Evolutionary conservation across 495 filamentous ascomycete genomes (phyloP).

Genomic region (Penicillium coprophilum): DNA sequence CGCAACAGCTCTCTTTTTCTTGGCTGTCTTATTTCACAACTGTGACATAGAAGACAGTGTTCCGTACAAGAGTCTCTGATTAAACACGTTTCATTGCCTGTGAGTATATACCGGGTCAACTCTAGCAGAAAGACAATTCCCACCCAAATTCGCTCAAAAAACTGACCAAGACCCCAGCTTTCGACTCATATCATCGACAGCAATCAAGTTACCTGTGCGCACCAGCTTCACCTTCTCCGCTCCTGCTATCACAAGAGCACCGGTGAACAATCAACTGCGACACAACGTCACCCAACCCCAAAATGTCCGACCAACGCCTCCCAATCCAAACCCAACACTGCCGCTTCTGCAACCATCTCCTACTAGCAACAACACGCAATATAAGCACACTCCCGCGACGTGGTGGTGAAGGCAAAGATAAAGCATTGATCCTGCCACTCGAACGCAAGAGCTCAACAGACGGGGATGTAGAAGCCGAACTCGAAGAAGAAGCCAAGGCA

Average conservation of each 20-base stretch:
- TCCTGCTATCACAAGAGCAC: not conserved
- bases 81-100: not conserved
- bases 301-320: constrained; percentile 21
- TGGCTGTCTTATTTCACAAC: not conserved
- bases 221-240: not conserved
- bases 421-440: constrained; percentile 31
- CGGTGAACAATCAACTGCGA: not conserved
- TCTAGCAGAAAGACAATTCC: not conserved
- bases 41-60: not conserved
- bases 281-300: not conserved
- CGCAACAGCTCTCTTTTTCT: constrained; percentile 7
- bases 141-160: not conserved
- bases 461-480: constrained; percentile 4
- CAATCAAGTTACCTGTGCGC: not conserved
- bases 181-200: not conserved
- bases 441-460: constrained; percentile 7
- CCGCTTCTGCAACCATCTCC: constrained; percentile 66
- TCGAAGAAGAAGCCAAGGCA: constrained; percentile 10
- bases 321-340: constrained; percentile 69
- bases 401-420: constrained; percentile 26
- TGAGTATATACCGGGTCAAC: not conserved
- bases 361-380: constrained; percentile 63
- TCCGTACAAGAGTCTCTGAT: not conserved
- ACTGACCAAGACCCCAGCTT: constrained; percentile 3
- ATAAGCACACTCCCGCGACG: constrained; percentile 57